phyloP scores from a whole-genome alignment of 176 grass and related monocot genomes.

The Oryza punctata region DNA sequence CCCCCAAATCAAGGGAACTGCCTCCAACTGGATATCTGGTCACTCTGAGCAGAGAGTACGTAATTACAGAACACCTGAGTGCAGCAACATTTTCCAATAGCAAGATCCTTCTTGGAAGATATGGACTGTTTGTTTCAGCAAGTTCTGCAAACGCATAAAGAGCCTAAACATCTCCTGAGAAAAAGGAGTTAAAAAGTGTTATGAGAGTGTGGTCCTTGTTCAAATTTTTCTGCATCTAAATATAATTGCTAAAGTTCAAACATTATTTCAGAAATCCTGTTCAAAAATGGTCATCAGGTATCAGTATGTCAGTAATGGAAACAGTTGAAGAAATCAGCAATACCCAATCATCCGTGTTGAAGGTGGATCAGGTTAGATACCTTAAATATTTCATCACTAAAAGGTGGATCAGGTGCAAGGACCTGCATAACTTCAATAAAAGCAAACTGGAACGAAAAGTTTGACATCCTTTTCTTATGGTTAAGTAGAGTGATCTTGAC shows the following conservation, averaged over 20 bases:
- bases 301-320: slow-evolving; percentile 14
- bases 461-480: slow-evolving; percentile 40
- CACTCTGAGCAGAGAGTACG: slow-evolving; percentile 55
- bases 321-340: slow-evolving; percentile 1
- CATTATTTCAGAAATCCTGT: slow-evolving; percentile 5
- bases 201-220: not conserved
- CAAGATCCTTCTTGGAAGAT: slow-evolving; percentile 85
- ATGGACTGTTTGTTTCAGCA: slow-evolving; percentile 77
- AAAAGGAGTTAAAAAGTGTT: slow-evolving; percentile 30
- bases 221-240: slow-evolving; percentile 19
- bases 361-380: slow-evolving; percentile 80
- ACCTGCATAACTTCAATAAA: slow-evolving; percentile 77
- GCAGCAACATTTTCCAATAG: slow-evolving; percentile 87
- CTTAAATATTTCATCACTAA: slow-evolving; percentile 84
- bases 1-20: slow-evolving; percentile 70
- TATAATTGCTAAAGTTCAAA: slow-evolving; percentile 5
- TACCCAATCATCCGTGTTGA: slow-evolving; percentile 31
- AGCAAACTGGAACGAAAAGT: not conserved
- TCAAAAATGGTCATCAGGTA: slow-evolving; percentile 15
- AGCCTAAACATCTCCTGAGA: slow-evolving; percentile 89
- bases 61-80: slow-evolving; percentile 82
- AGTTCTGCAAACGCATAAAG: slow-evolving; percentile 81
- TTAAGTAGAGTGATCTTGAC: slow-evolving; percentile 65
- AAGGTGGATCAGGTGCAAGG: slow-evolving; percentile 86
- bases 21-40: slow-evolving; percentile 70